Conservation (phyloP, 495 filamentous ascomycete species). For the Daldinia childiae region DNA sequence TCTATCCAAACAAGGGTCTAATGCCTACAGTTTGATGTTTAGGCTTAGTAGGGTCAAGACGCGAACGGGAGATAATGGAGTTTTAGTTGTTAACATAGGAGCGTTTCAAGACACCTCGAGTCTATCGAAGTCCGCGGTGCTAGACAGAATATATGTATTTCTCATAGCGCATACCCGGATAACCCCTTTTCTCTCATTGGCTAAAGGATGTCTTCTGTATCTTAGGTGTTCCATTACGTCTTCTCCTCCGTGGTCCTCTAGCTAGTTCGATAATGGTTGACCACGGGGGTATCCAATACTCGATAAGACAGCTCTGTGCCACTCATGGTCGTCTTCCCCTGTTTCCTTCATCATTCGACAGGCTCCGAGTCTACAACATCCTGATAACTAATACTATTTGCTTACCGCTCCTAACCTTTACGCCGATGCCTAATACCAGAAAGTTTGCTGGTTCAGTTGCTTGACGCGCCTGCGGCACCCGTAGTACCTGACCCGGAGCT, state of each 20-base stretch:
- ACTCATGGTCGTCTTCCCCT: constrained; percentile 3
- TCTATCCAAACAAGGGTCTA: too few relatives aligned
- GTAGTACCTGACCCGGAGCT: constrained; percentile 19
- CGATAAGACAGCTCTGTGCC: constrained; percentile 23
- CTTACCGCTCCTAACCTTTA: background rate
- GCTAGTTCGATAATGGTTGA: constrained; percentile 13
- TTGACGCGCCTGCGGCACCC: background rate
- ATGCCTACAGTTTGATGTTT: too few relatives aligned
- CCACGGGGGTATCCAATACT: constrained; percentile 27
- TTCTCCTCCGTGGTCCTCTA: background rate
- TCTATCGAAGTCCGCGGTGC: too few relatives aligned
- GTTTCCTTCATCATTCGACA: background rate
- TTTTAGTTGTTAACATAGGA: background rate
- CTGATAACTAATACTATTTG: background rate
- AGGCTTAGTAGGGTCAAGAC: background rate
- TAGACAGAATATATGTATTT: background rate
- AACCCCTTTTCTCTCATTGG: background rate
- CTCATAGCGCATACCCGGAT: background rate
- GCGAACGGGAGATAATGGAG: background rate
- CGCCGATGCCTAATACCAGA: background rate
- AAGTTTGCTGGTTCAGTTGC: background rate
- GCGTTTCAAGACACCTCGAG: too few relatives aligned
- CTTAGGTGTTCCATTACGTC: constrained; percentile 39
- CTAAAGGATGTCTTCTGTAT: background rate
- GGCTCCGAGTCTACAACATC: background rate